A percentile compares a stretch with the other conserved stretches of the same genome.
These are phyloP conservation scores for Aeminium ludgeri DNA, from an alignment of 495 filamentous ascomycete species.

Conservation along the genomic window DNA sequence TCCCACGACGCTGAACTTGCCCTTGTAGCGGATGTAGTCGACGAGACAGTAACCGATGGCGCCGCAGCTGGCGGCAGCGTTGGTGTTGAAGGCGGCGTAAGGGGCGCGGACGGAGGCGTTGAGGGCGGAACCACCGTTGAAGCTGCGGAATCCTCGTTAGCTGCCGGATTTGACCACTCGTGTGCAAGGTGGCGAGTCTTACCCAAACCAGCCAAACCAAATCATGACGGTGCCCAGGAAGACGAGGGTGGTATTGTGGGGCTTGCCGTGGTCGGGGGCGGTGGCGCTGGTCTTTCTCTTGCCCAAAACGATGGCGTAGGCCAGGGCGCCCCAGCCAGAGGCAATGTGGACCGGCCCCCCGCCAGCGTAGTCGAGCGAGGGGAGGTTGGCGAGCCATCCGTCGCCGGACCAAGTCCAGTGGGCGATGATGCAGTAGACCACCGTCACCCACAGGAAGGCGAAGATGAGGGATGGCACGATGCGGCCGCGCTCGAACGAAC, in stretches of 20 bases:
- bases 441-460: slow-evolving; percentile 41
- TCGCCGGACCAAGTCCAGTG: slow-evolving; percentile 45
- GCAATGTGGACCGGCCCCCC: slow-evolving; percentile 41
- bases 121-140: slow-evolving; percentile 44
- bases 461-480: slow-evolving; percentile 40
- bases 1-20: slow-evolving; percentile 42
- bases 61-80: slow-evolving; percentile 39
- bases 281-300: slow-evolving; percentile 34
- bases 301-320: slow-evolving; percentile 39
- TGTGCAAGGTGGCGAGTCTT: no score
- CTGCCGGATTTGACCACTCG: no score
- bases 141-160: slow-evolving; percentile 34
- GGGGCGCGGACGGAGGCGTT: slow-evolving; percentile 40
- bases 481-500: slow-evolving; percentile 37
- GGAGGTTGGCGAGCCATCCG: slow-evolving; percentile 40
- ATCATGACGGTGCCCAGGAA: slow-evolving; percentile 42
- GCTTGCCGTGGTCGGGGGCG: slow-evolving; percentile 29
- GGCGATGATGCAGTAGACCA: slow-evolving; percentile 43
- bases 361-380: slow-evolving; percentile 39
- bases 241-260: slow-evolving; percentile 39
- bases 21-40: slow-evolving; percentile 37
- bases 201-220: slow-evolving; percentile 36
- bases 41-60: slow-evolving; percentile 43
- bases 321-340: slow-evolving; percentile 36
- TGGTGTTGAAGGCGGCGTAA: slow-evolving; percentile 45